Percentiles rank a stretch among this genome's conserved stretches.
phyloP scores from a whole-genome alignment of 2,329 filamentous ascomycete species.

The Taxawa tesnikishii region DNA sequence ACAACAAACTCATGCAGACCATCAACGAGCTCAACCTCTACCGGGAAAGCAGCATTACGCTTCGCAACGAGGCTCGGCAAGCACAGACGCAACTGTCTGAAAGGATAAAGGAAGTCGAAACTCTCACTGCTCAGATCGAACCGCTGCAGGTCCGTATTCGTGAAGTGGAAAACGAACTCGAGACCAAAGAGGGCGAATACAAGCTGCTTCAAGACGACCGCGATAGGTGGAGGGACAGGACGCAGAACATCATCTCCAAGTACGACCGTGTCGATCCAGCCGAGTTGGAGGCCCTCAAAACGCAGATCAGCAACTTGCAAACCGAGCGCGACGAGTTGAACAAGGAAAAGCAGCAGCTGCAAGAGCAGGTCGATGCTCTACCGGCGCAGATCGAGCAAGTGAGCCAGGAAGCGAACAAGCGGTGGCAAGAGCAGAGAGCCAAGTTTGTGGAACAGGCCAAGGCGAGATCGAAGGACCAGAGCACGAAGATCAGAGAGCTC shows the following conservation, averaged over 20 bases:
- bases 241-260: constrained; percentile 88
- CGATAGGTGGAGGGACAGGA: constrained; percentile 90
- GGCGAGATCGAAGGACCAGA: constrained; percentile 49
- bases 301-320: constrained; percentile 48
- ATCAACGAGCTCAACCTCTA: constrained; percentile 92
- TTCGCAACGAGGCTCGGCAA: constrained; percentile 75
- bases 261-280: constrained; percentile 92
- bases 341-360: constrained; percentile 36
- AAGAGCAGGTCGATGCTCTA: constrained; percentile 35
- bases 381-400: constrained; percentile 32
- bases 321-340: constrained; percentile 43
- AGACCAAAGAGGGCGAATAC: constrained; percentile 75
- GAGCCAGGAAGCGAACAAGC: constrained; percentile 30
- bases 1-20: constrained; percentile 87
- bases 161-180: constrained; percentile 70
- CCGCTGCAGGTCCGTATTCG: constrained; percentile 70
- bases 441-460: constrained; percentile 40
- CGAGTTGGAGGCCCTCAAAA: constrained; percentile 80
- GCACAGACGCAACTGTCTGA: constrained; percentile 64
- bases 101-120: constrained; percentile 62
- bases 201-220: constrained; percentile 82
- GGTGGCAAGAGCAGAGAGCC: constrained; percentile 35
- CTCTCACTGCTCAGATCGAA: constrained; percentile 62
- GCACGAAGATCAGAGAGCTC: constrained; percentile 45
- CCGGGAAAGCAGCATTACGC: constrained; percentile 83